Base-by-base conservation (phyloP, 805 yeast genomes). In the Zygotorulaspora florentina region DNA sequence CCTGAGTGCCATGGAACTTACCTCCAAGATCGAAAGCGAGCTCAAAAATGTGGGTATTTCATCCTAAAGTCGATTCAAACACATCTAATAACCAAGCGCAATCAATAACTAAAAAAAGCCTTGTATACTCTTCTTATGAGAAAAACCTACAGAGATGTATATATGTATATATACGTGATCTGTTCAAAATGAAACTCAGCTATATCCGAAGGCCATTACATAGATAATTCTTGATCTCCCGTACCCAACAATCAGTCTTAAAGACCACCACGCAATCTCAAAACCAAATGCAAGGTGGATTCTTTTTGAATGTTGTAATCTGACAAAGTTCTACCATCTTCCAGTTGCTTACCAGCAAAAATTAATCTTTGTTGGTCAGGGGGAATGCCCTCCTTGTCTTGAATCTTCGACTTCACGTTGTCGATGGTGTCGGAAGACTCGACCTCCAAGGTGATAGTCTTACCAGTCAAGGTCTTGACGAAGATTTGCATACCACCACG, bases 251-350 rank as follows among this genome's bases (percentile, higher is more conserved):
- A 69, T 85, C 86, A 76, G 87, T 87, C 76, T 87, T 79, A 13
- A 6, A n/a, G 12, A 10, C 51, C 87, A 77, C 95, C 95, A 77
- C 95, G 83, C 66, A 87, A 77, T 78, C 95, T 85, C 51, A 87
- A 72, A 15, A 87, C 95, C 73, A 86, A 74, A 69, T 87, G 95
- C 26, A 85, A 70, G 40, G 95, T 81, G 48, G 96, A 87, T 74
- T 88, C 96, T 79, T 88, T 88, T 75, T 88, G 96, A 69, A 87
- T 87, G 83, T 87, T 88, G 84, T 87, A 88, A 72, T 88, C 96
- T 43, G 95, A 85, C 56, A 88, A 74, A 42, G 96, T 88, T 77
- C 96, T 85, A 59, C 96, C 96, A 62, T 88, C 96, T 75, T 88
- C 96, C 60, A 88, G 77, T 74, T 88, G 96, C 77, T 88, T 88